phyloP scores from a whole-genome alignment of 1,284 basidiomycete genomes.

The Pseudozyma tsukubaensis region DNA sequence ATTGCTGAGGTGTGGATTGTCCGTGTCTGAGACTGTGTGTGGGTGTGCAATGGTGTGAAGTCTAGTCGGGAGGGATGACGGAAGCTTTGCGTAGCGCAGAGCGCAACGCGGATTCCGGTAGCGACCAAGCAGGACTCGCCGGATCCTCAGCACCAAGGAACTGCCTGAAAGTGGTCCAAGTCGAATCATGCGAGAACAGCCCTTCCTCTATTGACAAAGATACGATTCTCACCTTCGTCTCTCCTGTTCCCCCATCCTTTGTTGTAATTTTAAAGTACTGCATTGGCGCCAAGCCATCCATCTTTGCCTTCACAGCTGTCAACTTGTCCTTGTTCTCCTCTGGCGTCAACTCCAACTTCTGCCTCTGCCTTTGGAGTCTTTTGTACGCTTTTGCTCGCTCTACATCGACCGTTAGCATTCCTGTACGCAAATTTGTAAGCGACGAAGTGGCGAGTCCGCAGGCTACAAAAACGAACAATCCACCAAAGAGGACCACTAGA shows the following conservation, averaged over 20 bases:
- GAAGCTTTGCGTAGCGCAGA: conserved; percentile 14
- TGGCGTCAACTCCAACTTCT: neutral
- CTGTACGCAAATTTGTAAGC: conserved; percentile 3
- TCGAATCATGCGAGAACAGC: conserved; percentile 16
- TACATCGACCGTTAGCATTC: conserved; percentile 33
- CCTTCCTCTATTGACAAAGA: conserved; percentile 13
- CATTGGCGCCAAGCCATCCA: conserved; percentile 17
- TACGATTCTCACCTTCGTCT: conserved; percentile 7
- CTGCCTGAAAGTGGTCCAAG: conserved; percentile 11
- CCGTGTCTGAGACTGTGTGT: no score
- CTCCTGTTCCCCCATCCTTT: neutral
- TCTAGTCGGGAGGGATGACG: conserved; percentile 1
- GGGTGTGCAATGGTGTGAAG: no score
- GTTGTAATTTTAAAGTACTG: conserved; percentile 22
- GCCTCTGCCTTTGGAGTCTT: conserved; percentile 1
- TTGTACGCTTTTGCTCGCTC: conserved; percentile 22
- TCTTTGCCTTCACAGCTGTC: conserved; percentile 1
- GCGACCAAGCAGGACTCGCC: conserved; percentile 5
- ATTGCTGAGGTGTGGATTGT: no score
- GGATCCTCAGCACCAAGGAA: neutral
- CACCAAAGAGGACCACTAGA: conserved; percentile 11
- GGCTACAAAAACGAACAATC: conserved; percentile 22
- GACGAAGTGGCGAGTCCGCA: conserved; percentile 18
- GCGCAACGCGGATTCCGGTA: conserved; percentile 17
- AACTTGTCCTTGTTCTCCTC: neutral